A percentile compares a stretch with the other conserved stretches of the same genome.
phyloP scores from a whole-genome alignment of 345 rosid species.

The Cardamine resedifolia region DNA sequence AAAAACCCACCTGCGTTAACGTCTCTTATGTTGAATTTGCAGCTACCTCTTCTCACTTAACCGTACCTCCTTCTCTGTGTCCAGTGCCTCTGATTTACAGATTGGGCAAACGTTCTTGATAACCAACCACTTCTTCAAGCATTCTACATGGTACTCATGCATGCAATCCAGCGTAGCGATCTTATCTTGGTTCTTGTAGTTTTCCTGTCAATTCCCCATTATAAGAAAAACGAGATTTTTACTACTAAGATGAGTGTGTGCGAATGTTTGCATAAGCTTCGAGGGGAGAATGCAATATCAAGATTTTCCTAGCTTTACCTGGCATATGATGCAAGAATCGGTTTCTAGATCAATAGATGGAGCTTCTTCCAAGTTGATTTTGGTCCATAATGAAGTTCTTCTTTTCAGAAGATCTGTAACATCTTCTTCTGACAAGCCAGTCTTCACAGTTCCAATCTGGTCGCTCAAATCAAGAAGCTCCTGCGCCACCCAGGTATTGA shows the following conservation, averaged over 20 bases:
- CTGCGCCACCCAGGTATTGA: conserved; percentile 40
- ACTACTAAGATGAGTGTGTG: not conserved
- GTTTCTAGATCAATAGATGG: conserved; percentile 54
- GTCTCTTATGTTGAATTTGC: conserved; percentile 5
- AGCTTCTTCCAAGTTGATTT: conserved; percentile 62
- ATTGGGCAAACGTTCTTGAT: conserved; percentile 84
- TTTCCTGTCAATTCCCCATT: conserved; percentile 49
- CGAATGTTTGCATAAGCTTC: conserved; percentile 5
- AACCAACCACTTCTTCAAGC: conserved; percentile 85
- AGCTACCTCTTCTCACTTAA: conserved; percentile 24
- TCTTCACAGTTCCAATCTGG: conserved; percentile 72
- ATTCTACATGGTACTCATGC: conserved; percentile 74
- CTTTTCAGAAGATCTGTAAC: conserved; percentile 48
- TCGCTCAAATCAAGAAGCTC: conserved; percentile 88
- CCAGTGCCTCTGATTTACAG: conserved; percentile 85
- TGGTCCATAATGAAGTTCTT: conserved; percentile 42
- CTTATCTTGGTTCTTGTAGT: conserved; percentile 51
- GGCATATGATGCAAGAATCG: conserved; percentile 84
- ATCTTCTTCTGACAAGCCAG: conserved; percentile 74
- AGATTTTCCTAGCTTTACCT: conserved; percentile 48
- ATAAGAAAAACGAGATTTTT: not conserved
- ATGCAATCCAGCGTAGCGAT: conserved; percentile 71
- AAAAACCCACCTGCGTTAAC: conserved; percentile 19
- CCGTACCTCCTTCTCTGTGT: conserved; percentile 26
- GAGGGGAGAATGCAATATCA: conserved; percentile 13